Evolutionary conservation across 1,284 basidiomycete genomes (phyloP).

Genomic region (Ceratobasidium sp.): DNA sequence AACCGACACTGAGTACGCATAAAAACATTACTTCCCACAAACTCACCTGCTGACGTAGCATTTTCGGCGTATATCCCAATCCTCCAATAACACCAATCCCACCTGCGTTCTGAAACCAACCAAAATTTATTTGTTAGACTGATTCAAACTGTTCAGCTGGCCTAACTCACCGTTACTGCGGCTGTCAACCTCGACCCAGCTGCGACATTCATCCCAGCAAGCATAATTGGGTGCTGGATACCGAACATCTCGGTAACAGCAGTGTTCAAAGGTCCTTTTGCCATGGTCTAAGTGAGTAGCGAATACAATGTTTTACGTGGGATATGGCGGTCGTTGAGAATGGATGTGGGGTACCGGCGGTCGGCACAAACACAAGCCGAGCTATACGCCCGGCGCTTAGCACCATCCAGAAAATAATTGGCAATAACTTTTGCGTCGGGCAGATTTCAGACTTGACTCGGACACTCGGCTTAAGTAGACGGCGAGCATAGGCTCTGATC

Average conservation of each 20-base stretch:
- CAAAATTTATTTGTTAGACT: background rate
- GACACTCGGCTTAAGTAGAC: slow-evolving; percentile 17
- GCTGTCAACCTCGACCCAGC: slow-evolving; percentile 60
- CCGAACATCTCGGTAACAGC: slow-evolving; percentile 61
- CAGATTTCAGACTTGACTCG: too few species aligned
- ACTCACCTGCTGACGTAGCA: slow-evolving; percentile 49
- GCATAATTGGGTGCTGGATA: slow-evolving; percentile 64
- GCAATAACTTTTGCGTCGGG: slow-evolving; percentile 27
- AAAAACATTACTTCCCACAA: slow-evolving; percentile 44
- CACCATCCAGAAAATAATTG: background rate
- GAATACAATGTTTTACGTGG: background rate
- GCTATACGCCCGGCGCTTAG: slow-evolving; percentile 4
- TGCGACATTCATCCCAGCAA: slow-evolving; percentile 64
- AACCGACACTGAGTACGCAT: background rate
- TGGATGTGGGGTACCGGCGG: slow-evolving; percentile 15
- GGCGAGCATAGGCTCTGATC: slow-evolving; percentile 6
- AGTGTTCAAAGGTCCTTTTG: slow-evolving; percentile 52
- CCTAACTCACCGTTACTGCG: slow-evolving; percentile 53
- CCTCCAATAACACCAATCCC: slow-evolving; percentile 64
- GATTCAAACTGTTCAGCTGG: background rate
- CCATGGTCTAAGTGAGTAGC: slow-evolving; percentile 1
- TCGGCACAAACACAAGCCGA: slow-evolving; percentile 1
- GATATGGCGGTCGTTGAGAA: slow-evolving; percentile 15
- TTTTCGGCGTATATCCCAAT: slow-evolving; percentile 57
- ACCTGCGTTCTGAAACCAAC: slow-evolving; percentile 57